Base-by-base conservation (phyloP, 306 rosid species). In the Dryas alaskensis region DNA sequence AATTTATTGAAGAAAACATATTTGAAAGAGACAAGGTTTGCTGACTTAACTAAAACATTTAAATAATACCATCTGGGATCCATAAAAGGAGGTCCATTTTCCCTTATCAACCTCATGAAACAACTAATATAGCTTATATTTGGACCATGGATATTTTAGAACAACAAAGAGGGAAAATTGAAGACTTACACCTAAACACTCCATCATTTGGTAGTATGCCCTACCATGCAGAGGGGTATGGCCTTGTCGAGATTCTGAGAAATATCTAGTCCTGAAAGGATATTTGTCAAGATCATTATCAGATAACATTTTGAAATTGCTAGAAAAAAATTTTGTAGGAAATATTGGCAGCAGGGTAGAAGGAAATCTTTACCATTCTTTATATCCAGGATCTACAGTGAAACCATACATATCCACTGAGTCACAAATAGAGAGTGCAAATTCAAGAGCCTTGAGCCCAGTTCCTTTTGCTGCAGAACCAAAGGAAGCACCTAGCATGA, bases 401-500 rank as follows among this genome's bases (percentile, higher is more conserved):
- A 94, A 94, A 73, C 98, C 98, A 83, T 89, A 91, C 95, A 94
- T 94, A 89, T 94, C 98, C 53, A 91, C 97, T 8, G 98, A 94
- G 61, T 94, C 92, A 51, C 98, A 94, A 51, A 92, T 79, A 75
- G 96, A 94, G 61, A 94, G 95, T 9, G 96, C 92, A 86, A 94
- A 94, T 84, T 94, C 98, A 74, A 94, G 96, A 84, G 98, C 98
- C 89, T 94, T 94, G 76, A 94, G 95, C 62, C 98, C 98, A 17
- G 98, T 91, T 86, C 97, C 97, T 87, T 94, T 94, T 76, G 97
- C 98, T 4, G 97, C 98, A 60, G 96, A 91, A 63, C 98, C 98
- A 88, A 94, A 94, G 75, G 97, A 91, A 67, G 95, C 86, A 79
- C 97, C 98, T 65, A 91, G 85, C 96, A 91, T 87, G 81, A 94